Evolutionary conservation across 495 filamentous ascomycete genomes (phyloP).

Genomic region (Terfezia claveryi): DNA sequence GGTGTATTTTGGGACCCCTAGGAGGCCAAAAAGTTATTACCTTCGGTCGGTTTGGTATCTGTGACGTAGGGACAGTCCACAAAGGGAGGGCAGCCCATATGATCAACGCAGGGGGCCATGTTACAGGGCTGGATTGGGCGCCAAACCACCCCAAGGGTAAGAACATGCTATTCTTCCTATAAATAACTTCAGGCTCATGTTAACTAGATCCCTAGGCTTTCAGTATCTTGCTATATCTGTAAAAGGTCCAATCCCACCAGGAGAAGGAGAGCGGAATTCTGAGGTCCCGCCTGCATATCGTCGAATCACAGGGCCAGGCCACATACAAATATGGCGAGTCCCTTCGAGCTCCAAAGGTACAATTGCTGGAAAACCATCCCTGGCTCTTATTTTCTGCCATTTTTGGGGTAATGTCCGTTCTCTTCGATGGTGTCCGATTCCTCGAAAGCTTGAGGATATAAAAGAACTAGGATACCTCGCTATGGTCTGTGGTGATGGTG

Average conservation of each 20-base stretch:
- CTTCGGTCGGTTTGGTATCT: slow-evolving; percentile 14
- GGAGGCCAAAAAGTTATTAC: slow-evolving; percentile 9
- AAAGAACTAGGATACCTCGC: slow-evolving; percentile 38
- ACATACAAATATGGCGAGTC: slow-evolving; percentile 20
- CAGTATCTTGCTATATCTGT: slow-evolving; percentile 19
- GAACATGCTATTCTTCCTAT: neutral
- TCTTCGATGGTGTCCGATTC: slow-evolving; percentile 42
- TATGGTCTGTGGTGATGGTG: slow-evolving; percentile 39
- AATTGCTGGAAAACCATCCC: slow-evolving; percentile 5
- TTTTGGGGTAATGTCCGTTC: slow-evolving; percentile 38
- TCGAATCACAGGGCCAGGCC: slow-evolving; percentile 6
- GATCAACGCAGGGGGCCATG: slow-evolving; percentile 15
- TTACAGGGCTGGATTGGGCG: slow-evolving; percentile 15
- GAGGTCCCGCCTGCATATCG: slow-evolving; percentile 8
- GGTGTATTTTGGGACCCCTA: slow-evolving; percentile 10
- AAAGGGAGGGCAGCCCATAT: slow-evolving; percentile 4
- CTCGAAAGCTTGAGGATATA: slow-evolving; percentile 20
- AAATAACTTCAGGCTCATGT: neutral
- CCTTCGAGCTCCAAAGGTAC: slow-evolving; percentile 19
- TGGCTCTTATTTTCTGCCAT: slow-evolving; percentile 31
- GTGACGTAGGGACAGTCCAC: slow-evolving; percentile 2
- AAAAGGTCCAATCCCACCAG: neutral
- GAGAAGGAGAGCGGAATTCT: neutral
- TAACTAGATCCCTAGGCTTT: slow-evolving; percentile 3
- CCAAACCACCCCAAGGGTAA: slow-evolving; percentile 12